phyloP scores from a whole-genome alignment of 2,329 filamentous ascomycete species.

The Fusarium mundagurra region DNA sequence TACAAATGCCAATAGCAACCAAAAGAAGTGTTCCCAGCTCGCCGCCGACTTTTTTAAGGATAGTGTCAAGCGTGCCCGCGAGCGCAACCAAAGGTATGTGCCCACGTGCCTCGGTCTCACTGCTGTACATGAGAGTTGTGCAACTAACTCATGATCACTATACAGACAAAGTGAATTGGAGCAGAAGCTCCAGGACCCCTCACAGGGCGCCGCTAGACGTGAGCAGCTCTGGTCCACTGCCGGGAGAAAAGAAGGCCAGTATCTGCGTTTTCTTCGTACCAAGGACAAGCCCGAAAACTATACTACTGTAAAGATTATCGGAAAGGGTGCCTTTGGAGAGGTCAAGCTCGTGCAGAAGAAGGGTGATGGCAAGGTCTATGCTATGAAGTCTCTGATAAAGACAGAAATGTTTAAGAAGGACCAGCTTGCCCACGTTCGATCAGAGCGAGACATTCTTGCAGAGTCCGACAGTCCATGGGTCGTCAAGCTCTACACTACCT shows the following conservation, averaged over 20 bases:
- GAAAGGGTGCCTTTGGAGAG: conserved; percentile 98
- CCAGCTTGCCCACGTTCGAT: conserved; percentile 95
- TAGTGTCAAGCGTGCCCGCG: conserved; percentile 93
- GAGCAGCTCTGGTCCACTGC: conserved; percentile 86
- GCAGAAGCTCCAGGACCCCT: conserved; percentile 81
- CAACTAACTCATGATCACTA: conserved; percentile 15
- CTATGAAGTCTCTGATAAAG: conserved; percentile 98
- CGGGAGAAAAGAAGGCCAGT: conserved; percentile 89
- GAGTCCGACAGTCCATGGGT: conserved; percentile 99
- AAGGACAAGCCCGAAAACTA: conserved; percentile 96
- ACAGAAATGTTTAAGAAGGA: conserved; percentile 99
- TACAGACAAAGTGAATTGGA: conserved; percentile 90
- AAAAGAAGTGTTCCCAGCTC: conserved; percentile 74
- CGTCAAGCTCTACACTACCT: conserved; percentile 97
- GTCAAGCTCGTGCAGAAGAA: conserved; percentile 98
- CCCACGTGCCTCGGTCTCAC: not conserved
- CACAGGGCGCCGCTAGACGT: conserved; percentile 78
- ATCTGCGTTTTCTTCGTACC: conserved; percentile 91
- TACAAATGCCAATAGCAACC: conserved; percentile 71
- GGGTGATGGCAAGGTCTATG: conserved; percentile 95
- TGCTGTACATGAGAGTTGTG: not conserved
- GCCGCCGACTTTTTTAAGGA: conserved; percentile 98
- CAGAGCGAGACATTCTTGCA: conserved; percentile 95
- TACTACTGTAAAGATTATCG: conserved; percentile 95
- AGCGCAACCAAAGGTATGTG: conserved; percentile 89